Conservation (phyloP, 495 filamentous ascomycete species). For the Bryoglossum gracile region DNA sequence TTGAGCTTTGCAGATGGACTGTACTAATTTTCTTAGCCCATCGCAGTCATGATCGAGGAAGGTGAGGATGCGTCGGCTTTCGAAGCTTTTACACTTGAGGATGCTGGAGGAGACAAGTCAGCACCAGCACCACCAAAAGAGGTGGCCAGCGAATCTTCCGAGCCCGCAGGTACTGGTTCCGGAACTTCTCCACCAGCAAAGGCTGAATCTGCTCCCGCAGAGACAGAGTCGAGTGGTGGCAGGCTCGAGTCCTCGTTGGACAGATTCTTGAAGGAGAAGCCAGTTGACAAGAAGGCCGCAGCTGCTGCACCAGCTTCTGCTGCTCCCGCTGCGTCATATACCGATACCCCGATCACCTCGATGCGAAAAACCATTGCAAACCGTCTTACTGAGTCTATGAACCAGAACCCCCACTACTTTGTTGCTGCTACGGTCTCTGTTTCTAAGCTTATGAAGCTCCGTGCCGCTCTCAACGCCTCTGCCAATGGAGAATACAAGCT, state of each 20-base stretch:
- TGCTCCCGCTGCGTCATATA: conserved; percentile 59
- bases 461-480: conserved; percentile 83
- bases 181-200: conserved; percentile 52
- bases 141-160: conserved; percentile 52
- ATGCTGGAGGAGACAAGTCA: conserved; percentile 79
- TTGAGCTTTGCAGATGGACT: conserved; percentile 14
- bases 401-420: conserved; percentile 97
- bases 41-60: conserved; percentile 91
- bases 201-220: conserved; percentile 50
- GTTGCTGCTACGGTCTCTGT: conserved; percentile 84
- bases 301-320: conserved; percentile 37
- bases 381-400: conserved; percentile 80
- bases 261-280: conserved; percentile 82
- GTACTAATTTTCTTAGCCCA: conserved; percentile 61
- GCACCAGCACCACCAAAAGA: conserved; percentile 57
- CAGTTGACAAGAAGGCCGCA: conserved; percentile 75
- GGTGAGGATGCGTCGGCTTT: conserved; percentile 80
- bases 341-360: conserved; percentile 74
- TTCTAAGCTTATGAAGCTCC: conserved; percentile 89
- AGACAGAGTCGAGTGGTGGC: conserved; percentile 68
- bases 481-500: conserved; percentile 94
- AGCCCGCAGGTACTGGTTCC: conserved; percentile 46
- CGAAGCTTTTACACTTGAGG: conserved; percentile 76
- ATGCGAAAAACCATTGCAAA: conserved; percentile 98
- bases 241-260: conserved; percentile 77